Conservation (phyloP, 768 basidiomycete genomes). For the Amanita molliuscula region DNA sequence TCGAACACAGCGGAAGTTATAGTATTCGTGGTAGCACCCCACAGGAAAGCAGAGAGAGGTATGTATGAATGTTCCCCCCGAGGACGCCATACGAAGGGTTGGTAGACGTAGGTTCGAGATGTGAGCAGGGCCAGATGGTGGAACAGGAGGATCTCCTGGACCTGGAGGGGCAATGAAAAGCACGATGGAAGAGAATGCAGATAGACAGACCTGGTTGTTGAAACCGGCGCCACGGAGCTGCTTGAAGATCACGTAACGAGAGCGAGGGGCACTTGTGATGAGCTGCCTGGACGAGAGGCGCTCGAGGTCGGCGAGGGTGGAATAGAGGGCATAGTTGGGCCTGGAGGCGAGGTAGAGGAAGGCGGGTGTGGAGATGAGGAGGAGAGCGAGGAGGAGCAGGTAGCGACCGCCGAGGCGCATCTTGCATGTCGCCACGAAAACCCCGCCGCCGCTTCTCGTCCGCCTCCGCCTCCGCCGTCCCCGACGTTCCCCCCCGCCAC, state of each 20-base stretch:
- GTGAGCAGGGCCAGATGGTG: constrained; percentile 33
- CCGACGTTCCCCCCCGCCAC: constrained; percentile 23
- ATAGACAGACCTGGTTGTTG: constrained; percentile 30
- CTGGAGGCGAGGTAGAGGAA: constrained; percentile 24
- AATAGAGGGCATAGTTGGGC: constrained; percentile 31
- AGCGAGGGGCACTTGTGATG: constrained; percentile 15
- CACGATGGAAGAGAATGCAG: background rate
- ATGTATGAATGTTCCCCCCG: constrained; percentile 28
- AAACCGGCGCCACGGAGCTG: constrained; percentile 40
- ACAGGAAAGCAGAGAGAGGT: constrained; percentile 33
- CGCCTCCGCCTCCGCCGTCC: constrained; percentile 12
- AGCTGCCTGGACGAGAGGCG: constrained; percentile 17
- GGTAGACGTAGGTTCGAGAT: constrained; percentile 31
- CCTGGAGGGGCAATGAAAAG: constrained; percentile 15
- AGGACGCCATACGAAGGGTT: constrained; percentile 35
- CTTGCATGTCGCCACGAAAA: constrained; percentile 14
- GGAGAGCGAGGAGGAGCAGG: constrained; percentile 11
- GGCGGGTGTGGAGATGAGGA: constrained; percentile 13
- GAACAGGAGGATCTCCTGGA: constrained; percentile 34
- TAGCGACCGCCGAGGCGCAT: background rate
- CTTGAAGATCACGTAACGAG: constrained; percentile 31
- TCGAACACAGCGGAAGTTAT: constrained; percentile 26
- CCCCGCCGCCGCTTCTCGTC: constrained; percentile 24
- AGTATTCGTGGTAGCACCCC: constrained; percentile 26
- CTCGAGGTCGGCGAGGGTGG: constrained; percentile 19